Conservation (phyloP, 192 early-diverging fungal species). For the Linnemannia hyalina region DNA sequence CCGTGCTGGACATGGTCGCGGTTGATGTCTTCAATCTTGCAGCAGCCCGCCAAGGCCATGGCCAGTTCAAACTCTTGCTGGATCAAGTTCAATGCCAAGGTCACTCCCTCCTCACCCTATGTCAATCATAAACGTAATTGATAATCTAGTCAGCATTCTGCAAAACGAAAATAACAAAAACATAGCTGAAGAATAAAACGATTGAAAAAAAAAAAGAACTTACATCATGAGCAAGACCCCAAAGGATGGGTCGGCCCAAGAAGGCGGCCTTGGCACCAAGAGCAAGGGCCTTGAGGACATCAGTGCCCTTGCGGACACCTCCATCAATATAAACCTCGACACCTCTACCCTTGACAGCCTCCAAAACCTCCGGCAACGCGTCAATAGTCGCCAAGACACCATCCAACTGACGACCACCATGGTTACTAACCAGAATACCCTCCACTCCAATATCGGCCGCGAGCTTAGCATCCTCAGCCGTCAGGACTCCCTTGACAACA, state of each 20-base stretch:
- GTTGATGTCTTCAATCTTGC: constrained; percentile 74
- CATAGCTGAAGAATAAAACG: neutral
- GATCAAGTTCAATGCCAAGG: constrained; percentile 79
- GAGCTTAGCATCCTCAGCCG: constrained; percentile 89
- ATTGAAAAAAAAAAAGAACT: neutral
- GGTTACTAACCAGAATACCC: constrained; percentile 95
- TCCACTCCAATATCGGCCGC: constrained; percentile 83
- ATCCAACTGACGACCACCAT: constrained; percentile 97
- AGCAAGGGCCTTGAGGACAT: constrained; percentile 97
- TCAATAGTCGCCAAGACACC: constrained; percentile 80
- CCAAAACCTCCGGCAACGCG: constrained; percentile 88
- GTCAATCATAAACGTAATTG: neutral
- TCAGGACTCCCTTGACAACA: constrained; percentile 93
- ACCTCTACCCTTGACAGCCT: constrained; percentile 71
- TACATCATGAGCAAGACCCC: constrained; percentile 59
- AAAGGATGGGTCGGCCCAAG: constrained; percentile 79
- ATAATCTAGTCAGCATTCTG: constrained; percentile 46
- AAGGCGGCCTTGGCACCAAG: constrained; percentile 94
- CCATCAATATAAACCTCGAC: constrained; percentile 96
- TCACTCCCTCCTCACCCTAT: constrained; percentile 91
- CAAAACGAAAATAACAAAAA: constrained; percentile 60
- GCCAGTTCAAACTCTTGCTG: constrained; percentile 88
- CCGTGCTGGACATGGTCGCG: constrained; percentile 54
- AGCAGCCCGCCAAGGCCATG: constrained; percentile 83
- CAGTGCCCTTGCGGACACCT: constrained; percentile 90